phyloP scores from a whole-genome alignment of 768 basidiomycete genomes.

The Pisolithus tinctorius region DNA sequence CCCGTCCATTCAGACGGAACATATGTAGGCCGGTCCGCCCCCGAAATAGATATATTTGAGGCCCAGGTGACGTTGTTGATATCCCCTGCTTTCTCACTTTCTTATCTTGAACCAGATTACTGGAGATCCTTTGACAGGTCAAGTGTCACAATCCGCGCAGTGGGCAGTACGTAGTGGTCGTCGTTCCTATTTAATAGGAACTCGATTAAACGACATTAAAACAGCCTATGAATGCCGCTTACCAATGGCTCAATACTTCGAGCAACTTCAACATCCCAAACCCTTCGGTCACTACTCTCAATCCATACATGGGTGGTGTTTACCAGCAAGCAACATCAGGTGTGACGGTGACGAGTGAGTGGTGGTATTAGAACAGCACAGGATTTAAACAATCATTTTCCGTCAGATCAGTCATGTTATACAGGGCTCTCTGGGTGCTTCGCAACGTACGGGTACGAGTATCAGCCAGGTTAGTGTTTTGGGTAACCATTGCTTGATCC shows the following conservation, averaged over 20 bases:
- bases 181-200: too few relatives aligned
- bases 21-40: conserved; percentile 75
- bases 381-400: background rate
- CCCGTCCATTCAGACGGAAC: conserved; percentile 71
- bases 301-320: conserved; percentile 66
- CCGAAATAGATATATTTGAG: conserved; percentile 90
- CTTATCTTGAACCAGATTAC: conserved; percentile 24
- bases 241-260: conserved; percentile 61
- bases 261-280: conserved; percentile 54
- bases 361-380: background rate
- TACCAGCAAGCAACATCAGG: conserved; percentile 83
- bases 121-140: conserved; percentile 33
- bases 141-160: conserved; percentile 83
- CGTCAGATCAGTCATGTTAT: conserved; percentile 65
- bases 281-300: conserved; percentile 42
- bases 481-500: background rate
- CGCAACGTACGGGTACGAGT: conserved; percentile 77
- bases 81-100: background rate
- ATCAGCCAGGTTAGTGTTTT: conserved; percentile 49
- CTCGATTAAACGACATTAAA: conserved; percentile 7
- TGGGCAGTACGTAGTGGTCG: conserved; percentile 51
- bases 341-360: conserved; percentile 51
- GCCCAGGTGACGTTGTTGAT: conserved; percentile 46
- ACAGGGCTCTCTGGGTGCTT: conserved; percentile 43
- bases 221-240: conserved; percentile 72